A percentile compares a stretch with the other conserved stretches of the same genome.
Evolutionary conservation across 108 stramenopile genomes (phyloP).

Genomic region (Fragilaria radians): DNA sequence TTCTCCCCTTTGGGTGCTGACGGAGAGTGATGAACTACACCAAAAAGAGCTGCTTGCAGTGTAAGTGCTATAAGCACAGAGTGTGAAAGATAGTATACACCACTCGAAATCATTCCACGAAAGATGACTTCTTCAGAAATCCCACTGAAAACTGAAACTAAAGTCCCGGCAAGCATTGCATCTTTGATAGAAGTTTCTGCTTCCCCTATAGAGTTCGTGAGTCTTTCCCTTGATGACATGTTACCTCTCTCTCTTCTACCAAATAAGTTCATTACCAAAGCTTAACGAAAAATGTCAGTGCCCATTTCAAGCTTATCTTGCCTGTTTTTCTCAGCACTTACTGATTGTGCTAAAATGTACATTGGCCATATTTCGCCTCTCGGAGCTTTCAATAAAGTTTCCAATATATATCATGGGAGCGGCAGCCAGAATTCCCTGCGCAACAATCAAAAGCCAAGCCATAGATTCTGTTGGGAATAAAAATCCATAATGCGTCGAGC

Average conservation of each 20-base stretch:
- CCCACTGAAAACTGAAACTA: conserved; percentile 24
- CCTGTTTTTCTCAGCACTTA: neutral
- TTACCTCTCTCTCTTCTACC: conserved; percentile 26
- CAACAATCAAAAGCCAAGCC: conserved; percentile 9
- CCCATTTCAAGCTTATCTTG: neutral
- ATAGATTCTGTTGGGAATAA: conserved; percentile 19
- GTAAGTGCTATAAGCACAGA: conserved; percentile 20
- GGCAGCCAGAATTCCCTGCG: conserved; percentile 35
- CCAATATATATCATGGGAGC: conserved; percentile 37
- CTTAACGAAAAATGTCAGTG: neutral
- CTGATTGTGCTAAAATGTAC: conserved; percentile 39
- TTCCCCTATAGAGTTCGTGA: neutral
- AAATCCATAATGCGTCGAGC: conserved; percentile 4
- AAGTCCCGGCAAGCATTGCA: conserved; percentile 12
- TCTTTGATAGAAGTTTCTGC: neutral
- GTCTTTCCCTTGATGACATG: neutral
- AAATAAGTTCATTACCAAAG: conserved; percentile 47
- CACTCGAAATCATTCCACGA: conserved; percentile 34
- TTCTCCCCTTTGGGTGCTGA: conserved; percentile 31
- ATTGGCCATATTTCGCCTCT: conserved; percentile 18
- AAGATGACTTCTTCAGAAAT: conserved; percentile 51
- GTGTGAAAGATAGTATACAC: conserved; percentile 15
- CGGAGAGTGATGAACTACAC: conserved; percentile 30
- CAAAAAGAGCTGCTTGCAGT: conserved; percentile 43
- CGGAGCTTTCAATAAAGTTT: conserved; percentile 22